Base-by-base conservation (phyloP, 768 basidiomycete genomes). In the Dacryopinax spathularia region DNA sequence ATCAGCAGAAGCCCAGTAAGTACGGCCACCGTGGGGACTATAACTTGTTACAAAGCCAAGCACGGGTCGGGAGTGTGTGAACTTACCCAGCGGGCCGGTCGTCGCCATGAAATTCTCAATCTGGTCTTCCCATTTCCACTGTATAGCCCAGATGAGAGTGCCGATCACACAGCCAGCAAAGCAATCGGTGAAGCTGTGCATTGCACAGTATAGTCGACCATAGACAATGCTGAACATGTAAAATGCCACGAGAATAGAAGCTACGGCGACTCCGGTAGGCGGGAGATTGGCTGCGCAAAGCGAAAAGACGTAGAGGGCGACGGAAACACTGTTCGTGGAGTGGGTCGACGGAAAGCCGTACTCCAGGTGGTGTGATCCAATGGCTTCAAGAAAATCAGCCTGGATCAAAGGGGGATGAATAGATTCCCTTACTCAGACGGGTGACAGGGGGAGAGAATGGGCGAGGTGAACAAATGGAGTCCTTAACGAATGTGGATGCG, bases 301-400 rank as follows among this genome's bases (percentile, higher is more conserved):
- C 44, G 64, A 37, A 12, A 60, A 86, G 65, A 90, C 78, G 74
- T 89, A 90, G 2, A 97, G 80, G 0, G 91, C 91, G 69, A 96
- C 88, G 29, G 91, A 94, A 61, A 92, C 81, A 62, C 85, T 83
- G 73, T 96, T 95, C 7, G 93, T 91, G 1, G 91, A 89, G 70
- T 99, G 95, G 0, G 94, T 96, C 0, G 92, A 95, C 0, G 93
- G 94, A 70, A 97, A 95, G 25, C 95, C 95, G 68, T 95, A 95
- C 75, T 95, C 92, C 1, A 90, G 79, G 68, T 91, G 89, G 69
- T 90, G 88, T 0, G 77, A 81, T 15, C 88, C 86, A 61, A 91
- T 85, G 3, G 85, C 88, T 90, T 67, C 35, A 33, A 34, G 37
- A 29, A 16, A 22, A 34, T 20, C 34, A 48, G 20, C 20, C 27